phyloP scores from a whole-genome alignment of 2,329 filamentous ascomycete species.

The Ophiostoma australiae region DNA sequence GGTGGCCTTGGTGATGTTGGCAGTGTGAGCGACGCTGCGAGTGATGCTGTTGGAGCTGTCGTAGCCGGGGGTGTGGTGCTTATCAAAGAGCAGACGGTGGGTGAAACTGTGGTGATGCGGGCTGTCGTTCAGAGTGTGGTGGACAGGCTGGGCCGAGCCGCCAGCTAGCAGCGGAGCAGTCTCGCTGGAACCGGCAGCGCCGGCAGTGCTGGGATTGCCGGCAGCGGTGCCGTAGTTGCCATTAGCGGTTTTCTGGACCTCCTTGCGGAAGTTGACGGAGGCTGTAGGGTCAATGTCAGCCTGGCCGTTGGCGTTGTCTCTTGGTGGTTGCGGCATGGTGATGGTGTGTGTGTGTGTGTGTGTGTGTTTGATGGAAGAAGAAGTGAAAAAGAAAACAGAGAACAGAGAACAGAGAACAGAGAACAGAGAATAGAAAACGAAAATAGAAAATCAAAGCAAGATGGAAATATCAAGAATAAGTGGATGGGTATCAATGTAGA shows the following conservation, averaged over 20 bases:
- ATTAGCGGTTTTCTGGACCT: constrained; percentile 26
- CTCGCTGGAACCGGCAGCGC: constrained; percentile 31
- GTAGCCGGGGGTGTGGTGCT: constrained; percentile 48
- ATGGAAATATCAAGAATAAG: not conserved
- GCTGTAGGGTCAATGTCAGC: constrained; percentile 28
- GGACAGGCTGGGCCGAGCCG: not conserved
- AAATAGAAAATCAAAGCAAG: not conserved
- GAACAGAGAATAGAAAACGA: not conserved
- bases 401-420: too few species aligned
- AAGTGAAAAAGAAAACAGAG: not conserved
- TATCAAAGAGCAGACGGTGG: constrained; percentile 42
- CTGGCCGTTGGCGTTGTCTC: constrained; percentile 15
- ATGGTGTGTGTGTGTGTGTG: not conserved
- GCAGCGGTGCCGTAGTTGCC: constrained; percentile 11
- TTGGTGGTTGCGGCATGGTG: constrained; percentile 19
- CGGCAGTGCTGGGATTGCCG: constrained; percentile 11
- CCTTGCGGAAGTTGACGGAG: constrained; percentile 32
- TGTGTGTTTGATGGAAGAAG: not conserved
- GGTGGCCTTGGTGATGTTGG: constrained; percentile 55
- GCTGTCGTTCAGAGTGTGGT: not conserved
- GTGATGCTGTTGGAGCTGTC: constrained; percentile 45
- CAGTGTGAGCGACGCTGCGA: constrained; percentile 44
- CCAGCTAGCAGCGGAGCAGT: constrained; percentile 39
- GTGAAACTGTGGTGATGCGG: constrained; percentile 29
- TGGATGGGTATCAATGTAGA: constrained; percentile 10